phyloP scores from a whole-genome alignment of 73 alveolate genomes.

The Effrenium voratum region DNA sequence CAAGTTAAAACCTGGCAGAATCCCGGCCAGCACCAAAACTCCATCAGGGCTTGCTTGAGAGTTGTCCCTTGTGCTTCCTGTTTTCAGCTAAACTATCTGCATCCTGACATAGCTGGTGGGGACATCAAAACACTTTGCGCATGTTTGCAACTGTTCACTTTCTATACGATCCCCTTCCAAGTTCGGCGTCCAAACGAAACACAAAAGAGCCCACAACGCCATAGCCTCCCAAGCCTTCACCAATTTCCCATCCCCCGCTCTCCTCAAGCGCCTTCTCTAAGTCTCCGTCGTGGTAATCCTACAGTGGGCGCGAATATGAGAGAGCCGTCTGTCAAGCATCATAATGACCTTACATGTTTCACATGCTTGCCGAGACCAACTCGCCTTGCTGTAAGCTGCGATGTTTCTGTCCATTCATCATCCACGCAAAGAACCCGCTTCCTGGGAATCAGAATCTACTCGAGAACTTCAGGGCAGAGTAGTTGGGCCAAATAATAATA shows the following conservation, averaged over 20 bases:
- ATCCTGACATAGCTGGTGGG: background rate
- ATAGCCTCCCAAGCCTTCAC: background rate
- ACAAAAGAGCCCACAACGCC: background rate
- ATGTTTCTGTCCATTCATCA: background rate
- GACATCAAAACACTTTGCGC: background rate
- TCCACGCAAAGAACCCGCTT: background rate
- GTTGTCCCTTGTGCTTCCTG: background rate
- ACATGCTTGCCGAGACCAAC: background rate
- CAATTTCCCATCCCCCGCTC: background rate
- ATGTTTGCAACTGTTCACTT: background rate
- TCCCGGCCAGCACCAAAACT: no score
- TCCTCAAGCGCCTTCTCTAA: constrained; percentile 63
- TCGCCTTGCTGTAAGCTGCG: background rate
- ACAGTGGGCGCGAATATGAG: background rate
- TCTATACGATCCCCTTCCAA: background rate
- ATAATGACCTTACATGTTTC: background rate
- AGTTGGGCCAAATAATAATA: background rate
- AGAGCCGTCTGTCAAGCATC: background rate
- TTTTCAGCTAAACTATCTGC: background rate
- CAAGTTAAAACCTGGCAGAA: no score
- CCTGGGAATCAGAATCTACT: background rate
- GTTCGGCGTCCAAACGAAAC: background rate
- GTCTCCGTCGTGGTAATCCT: constrained; percentile 89
- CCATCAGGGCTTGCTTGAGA: no score
- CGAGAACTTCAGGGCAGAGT: background rate